Evolutionary conservation across 257 asterid species (phyloP).

Genomic region (Anisodus acutangulus): DNA sequence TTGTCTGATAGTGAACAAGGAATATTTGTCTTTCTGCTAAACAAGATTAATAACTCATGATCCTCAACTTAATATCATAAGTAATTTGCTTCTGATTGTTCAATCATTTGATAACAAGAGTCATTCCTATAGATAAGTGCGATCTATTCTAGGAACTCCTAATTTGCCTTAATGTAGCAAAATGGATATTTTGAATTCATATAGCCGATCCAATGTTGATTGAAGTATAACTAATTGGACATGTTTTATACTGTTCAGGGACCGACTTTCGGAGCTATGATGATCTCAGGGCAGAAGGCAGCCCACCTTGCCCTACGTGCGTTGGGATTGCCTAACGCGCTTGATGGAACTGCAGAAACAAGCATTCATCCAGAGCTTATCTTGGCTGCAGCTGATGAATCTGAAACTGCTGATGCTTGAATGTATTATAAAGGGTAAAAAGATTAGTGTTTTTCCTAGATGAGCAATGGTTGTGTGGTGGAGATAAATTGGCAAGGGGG

Average conservation of each 20-base stretch:
- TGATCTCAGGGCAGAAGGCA: conserved; percentile 58
- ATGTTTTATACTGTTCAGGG: conserved; percentile 33
- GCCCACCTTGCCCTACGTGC: conserved; percentile 48
- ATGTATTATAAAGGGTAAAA: not conserved
- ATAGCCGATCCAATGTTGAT: not conserved
- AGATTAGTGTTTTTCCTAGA: conserved; percentile 21
- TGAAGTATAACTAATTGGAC: not conserved
- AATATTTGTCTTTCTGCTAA: too few species aligned
- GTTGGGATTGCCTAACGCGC: conserved; percentile 41
- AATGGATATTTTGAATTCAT: not conserved
- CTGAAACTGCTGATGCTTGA: conserved; percentile 47
- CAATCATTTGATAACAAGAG: too few species aligned
- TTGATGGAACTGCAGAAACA: conserved; percentile 38
- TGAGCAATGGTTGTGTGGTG: not conserved
- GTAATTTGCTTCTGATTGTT: too few species aligned
- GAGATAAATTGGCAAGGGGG: not conserved
- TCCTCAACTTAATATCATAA: too few species aligned
- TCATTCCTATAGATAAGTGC: not conserved
- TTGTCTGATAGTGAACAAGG: too few species aligned
- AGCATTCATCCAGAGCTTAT: conserved; percentile 38
- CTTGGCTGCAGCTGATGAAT: conserved; percentile 41
- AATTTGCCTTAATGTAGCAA: not conserved
- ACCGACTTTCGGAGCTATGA: conserved; percentile 55
- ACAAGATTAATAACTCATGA: too few species aligned
- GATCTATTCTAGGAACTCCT: not conserved